Percentiles rank a stretch among this genome's conserved stretches.
These are phyloP conservation scores for Phialophora tarda DNA, from an alignment of 2,329 filamentous ascomycete species.

Conservation along the genomic window DNA sequence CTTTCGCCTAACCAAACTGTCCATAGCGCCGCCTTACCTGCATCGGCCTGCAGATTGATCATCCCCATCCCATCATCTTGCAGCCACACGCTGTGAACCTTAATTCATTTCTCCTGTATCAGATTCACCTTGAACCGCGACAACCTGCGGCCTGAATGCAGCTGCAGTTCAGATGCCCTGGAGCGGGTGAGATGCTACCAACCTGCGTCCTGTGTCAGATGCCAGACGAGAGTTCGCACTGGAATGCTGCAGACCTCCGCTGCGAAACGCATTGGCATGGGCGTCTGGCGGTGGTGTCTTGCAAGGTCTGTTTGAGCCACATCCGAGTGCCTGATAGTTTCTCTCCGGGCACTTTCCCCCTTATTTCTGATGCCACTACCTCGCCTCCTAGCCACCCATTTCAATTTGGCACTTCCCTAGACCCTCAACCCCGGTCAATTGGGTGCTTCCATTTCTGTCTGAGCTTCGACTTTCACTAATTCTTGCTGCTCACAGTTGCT, in stretches of 20 bases:
- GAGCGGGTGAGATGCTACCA: neutral
- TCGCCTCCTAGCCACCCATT: conserved; percentile 34
- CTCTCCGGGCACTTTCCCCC: conserved; percentile 33
- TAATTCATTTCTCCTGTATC: conserved; percentile 21
- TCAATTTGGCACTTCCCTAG: conserved; percentile 24
- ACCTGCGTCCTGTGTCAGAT: conserved; percentile 8
- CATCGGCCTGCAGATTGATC: conserved; percentile 27
- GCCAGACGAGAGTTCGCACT: neutral
- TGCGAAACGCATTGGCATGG: neutral
- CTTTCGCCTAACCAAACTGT: conserved; percentile 19
- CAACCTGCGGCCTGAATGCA: conserved; percentile 7
- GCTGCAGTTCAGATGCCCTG: neutral
- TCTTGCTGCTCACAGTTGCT: conserved; percentile 21
- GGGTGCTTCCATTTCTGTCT: conserved; percentile 13
- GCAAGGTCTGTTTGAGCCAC: conserved; percentile 12
- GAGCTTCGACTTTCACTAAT: conserved; percentile 31
- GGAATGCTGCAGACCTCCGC: conserved; percentile 11
- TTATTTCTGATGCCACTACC: conserved; percentile 37
- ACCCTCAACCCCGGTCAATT: conserved; percentile 11
- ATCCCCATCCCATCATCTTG: conserved; percentile 17
- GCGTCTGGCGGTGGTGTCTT: conserved; percentile 8
- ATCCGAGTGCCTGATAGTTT: conserved; percentile 14
- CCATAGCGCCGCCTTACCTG: conserved; percentile 17
- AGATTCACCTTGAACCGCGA: conserved; percentile 7
- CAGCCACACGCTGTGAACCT: conserved; percentile 21